A percentile compares a stretch with the other conserved stretches of the same genome.
Evolutionary conservation across 2,329 filamentous ascomycete genomes (phyloP).

Genomic region (Mycosphaerelloides madeirae): DNA sequence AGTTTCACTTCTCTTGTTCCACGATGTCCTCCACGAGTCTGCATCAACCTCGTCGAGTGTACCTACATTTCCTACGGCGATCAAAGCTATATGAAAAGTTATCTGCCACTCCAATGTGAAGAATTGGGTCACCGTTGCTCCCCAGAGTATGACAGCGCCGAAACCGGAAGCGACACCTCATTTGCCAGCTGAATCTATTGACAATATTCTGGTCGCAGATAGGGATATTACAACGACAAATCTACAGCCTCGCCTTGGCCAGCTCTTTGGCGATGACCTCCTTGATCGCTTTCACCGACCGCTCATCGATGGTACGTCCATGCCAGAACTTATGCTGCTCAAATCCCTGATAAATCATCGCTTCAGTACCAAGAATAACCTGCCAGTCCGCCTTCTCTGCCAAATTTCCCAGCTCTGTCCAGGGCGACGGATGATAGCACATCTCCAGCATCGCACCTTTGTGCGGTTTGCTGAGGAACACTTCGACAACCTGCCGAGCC

Average conservation of each 20-base stretch:
- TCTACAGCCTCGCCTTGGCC: conserved; percentile 18
- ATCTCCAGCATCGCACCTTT: conserved; percentile 73
- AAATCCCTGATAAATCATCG: conserved; percentile 71
- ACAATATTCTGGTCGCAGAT: too few relatives aligned
- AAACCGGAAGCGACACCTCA: too few relatives aligned
- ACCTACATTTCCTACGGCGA: too few relatives aligned
- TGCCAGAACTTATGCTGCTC: conserved; percentile 62
- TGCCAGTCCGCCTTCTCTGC: conserved; percentile 62
- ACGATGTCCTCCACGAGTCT: too few relatives aligned
- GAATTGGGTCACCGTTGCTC: too few relatives aligned
- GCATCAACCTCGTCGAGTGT: too few relatives aligned
- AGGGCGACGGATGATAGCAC: conserved; percentile 73
- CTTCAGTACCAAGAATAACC: conserved; percentile 70
- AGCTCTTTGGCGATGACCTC: conserved; percentile 42
- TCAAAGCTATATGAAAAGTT: too few relatives aligned
- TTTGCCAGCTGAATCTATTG: too few relatives aligned
- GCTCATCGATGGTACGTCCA: conserved; percentile 47
- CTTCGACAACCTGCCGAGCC: conserved; percentile 54
- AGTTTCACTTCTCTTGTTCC: too few relatives aligned
- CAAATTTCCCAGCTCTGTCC: conserved; percentile 61
- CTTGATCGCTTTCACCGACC: conserved; percentile 59
- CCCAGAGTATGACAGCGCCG: too few relatives aligned
- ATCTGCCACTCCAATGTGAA: too few relatives aligned
- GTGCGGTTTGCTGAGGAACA: conserved; percentile 45
- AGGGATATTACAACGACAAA: too few relatives aligned